Percentiles rank a stretch among this genome's conserved stretches.
Evolutionary conservation across 441 rosid genomes (phyloP).

Genomic region (Jatropha podagrica): DNA sequence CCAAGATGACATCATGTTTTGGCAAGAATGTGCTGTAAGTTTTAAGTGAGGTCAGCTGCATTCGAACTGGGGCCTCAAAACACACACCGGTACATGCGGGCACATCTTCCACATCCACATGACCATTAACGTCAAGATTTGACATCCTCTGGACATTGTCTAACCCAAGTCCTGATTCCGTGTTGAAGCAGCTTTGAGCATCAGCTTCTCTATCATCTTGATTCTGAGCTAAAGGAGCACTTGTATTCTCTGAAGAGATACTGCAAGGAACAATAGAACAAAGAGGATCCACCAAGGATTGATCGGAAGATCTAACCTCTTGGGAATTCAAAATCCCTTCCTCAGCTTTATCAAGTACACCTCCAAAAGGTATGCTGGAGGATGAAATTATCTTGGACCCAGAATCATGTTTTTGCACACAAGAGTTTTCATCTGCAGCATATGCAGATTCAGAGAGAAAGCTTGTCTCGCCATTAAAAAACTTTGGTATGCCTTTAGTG

Average conservation of each 20-base stretch:
- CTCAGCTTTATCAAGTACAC: constrained; percentile 31
- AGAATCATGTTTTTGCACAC: constrained; percentile 31
- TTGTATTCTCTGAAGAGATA: constrained; percentile 39
- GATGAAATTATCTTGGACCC: constrained; percentile 36
- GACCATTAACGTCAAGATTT: constrained; percentile 19
- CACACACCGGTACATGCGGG: constrained; percentile 19
- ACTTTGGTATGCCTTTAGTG: constrained; percentile 25
- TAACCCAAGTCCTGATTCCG: constrained; percentile 18
- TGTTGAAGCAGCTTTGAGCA: constrained; percentile 30
- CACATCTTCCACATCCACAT: constrained; percentile 22
- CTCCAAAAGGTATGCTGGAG: constrained; percentile 37
- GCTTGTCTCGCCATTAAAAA: constrained; percentile 55
- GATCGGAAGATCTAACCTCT: constrained; percentile 44
- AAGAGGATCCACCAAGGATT: constrained; percentile 56
- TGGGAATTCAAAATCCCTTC: constrained; percentile 37
- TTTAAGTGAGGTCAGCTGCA: constrained; percentile 39
- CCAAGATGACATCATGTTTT: constrained; percentile 26
- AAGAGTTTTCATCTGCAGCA: constrained; percentile 53
- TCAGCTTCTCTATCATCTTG: constrained; percentile 31
- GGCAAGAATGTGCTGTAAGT: constrained; percentile 36
- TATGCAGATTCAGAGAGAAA: constrained; percentile 67
- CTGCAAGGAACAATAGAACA: constrained; percentile 78
- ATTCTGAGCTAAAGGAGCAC: constrained; percentile 23
- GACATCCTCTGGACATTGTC: constrained; percentile 26
- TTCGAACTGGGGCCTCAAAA: constrained; percentile 32